Evolutionary conservation across 371 early-diverging fungal genomes (phyloP).

Genomic region (Blastocladiella emersonii): DNA sequence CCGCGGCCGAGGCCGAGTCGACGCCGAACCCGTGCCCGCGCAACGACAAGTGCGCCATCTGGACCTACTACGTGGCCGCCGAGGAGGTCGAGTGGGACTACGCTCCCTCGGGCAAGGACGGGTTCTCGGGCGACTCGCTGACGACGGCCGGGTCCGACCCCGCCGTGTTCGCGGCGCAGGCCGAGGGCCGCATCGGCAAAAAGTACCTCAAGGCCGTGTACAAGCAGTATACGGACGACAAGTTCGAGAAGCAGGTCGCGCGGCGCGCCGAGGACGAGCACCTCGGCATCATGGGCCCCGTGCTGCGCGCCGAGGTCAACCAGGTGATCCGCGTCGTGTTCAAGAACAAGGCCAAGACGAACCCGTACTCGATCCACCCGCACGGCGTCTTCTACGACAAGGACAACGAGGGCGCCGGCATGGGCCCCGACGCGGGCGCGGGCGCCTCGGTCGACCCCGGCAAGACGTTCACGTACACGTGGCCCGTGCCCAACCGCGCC

Average conservation of each 20-base stretch:
- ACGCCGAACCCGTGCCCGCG: conserved; percentile 1
- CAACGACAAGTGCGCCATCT: not conserved
- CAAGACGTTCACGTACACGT: conserved; percentile 23
- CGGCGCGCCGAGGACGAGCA: conserved; percentile 13
- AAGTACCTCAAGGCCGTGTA: conserved; percentile 27
- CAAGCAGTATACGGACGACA: conserved; percentile 25
- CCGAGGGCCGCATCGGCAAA: conserved; percentile 21
- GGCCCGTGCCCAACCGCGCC: conserved; percentile 24
- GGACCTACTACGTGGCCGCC: conserved; percentile 28
- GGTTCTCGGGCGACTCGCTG: conserved; percentile 22
- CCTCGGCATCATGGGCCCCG: conserved; percentile 31
- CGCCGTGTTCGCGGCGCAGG: conserved; percentile 10
- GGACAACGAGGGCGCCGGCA: conserved; percentile 8
- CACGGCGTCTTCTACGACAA: conserved; percentile 12
- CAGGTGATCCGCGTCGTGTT: conserved; percentile 28
- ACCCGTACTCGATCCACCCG: conserved; percentile 30
- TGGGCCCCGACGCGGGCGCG: conserved; percentile 6
- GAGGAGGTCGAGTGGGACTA: conserved; percentile 36
- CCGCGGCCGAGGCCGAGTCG: not conserved
- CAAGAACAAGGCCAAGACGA: conserved; percentile 23
- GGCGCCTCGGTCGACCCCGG: conserved; percentile 18
- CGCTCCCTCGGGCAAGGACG: conserved; percentile 26
- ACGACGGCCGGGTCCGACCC: conserved; percentile 7
- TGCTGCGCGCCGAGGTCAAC: conserved; percentile 35
- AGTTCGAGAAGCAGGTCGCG: conserved; percentile 19